Evolutionary conservation across 106 monocot species (phyloP), one percentile per base, ranked within the genome.

Genomic region (Phalaenopsis aphrodite): DNA sequence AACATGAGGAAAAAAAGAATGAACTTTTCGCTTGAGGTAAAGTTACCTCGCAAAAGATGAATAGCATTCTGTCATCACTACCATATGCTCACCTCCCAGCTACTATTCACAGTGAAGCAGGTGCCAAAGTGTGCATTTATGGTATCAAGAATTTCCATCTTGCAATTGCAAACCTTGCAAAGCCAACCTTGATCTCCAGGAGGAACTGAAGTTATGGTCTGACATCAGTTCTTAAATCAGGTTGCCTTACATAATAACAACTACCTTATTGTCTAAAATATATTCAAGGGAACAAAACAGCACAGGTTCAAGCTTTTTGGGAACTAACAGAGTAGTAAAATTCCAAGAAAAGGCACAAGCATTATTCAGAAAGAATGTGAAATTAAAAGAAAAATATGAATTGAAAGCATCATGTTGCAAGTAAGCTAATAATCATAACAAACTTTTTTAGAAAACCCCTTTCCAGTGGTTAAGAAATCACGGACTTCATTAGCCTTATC

Each of bases 41-140:
- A 61, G 64, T 80, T 42, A 77, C 65, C 83, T 18, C 55, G 0
- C 3, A 74, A 75, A 84, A 52, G 0, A 9, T 43, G 72, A 75
- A 42, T 48, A 58, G 71, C 24, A 37, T 10, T 16, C 73, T 71
- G 78, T 64, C 37, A 61, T 80, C 41, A 84, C 21, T 30, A 23
- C 81, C 17, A 75, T 14, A 6, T 17, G 90, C 89, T 72, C 68
- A 95, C 95, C 89, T 89, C 84, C 85, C 88, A 95, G 42, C 73
- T 79, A 80, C 85, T 84, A 56, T 95, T 79, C 47, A 91, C 67
- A 55, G 84, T 82, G 81, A 93, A 95, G 79, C 81, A 78, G 74
- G 93, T 95, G 79, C 91, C 87, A 55, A 95, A 78, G 78, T 95
- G 91, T 55, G 95, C 95, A 89, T 95, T 95, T 68, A 89, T 82